Base-by-base conservation (phyloP, 148 eudicot genomes). In the Rhododendron ferrugineum region DNA sequence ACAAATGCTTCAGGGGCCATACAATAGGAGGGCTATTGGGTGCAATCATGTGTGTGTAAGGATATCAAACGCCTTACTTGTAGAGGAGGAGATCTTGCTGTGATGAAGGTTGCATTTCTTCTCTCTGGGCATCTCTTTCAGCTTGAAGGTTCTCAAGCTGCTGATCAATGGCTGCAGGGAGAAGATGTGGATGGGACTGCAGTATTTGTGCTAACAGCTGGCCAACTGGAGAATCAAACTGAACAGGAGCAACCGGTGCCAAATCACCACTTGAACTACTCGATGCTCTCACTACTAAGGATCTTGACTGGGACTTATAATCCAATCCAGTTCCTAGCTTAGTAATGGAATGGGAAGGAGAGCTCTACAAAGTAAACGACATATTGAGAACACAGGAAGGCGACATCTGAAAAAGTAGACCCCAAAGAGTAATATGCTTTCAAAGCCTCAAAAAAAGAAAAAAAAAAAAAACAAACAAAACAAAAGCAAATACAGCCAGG, bases 121-220 rank as follows among this genome's bases (percentile, higher is more conserved):
- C 85, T 76, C 82, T 86, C 81, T 92, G 86, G 52, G 91, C 87
- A 36, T 93, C 96, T 86, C 94, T 92, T 77, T 94, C 93, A 79
- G 86, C 92, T 88, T 93, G 92, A 78, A 97, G 92, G 88, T 90
- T 90, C 93, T 97, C 98, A 56, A 97, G 99, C 88, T 95, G 98
- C 86, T 95, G 99, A 82, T 97, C 99, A 85, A 95, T 91, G 80
- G 99, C 91, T 87, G 98, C 92, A 36, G 94, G 94, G 82, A 93
- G 91, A 60, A 95, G 94, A 90, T 97, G 98, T 9, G 98, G 98
- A 82, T 97, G 98, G 58, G 95, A 95, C 87, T 92, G 94, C 91
- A 95, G 78, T 64, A 97, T 92, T 89, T 95, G 94, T 46, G 83
- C 92, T 91, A 97, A 90, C 73, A 95, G 90, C 89, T 92, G 95